Evolutionary conservation across 1,139 yeast species (phyloP).

Genomic region (Kodamaea suecica): DNA sequence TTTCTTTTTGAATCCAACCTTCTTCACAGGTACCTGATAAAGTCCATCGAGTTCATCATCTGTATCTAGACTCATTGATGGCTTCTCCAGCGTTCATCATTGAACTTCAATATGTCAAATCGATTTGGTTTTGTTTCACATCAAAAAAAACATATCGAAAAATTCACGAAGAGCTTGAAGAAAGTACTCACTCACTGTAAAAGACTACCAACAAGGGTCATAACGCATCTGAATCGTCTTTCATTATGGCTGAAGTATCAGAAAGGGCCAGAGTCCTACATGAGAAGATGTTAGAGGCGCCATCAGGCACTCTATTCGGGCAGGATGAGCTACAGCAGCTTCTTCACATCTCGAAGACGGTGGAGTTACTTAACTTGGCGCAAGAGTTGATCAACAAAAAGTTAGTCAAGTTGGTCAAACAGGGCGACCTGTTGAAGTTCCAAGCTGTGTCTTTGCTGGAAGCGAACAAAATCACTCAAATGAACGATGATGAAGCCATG

Average conservation of each 20-base stretch:
- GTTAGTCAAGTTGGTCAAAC: conserved; percentile 64
- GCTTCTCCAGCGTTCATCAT: too few species aligned
- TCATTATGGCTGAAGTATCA: conserved; percentile 27
- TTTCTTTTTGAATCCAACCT: conserved; percentile 23
- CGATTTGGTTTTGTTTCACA: background rate
- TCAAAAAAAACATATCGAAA: too few species aligned
- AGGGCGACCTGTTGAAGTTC: conserved; percentile 65
- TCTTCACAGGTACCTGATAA: conserved; percentile 8
- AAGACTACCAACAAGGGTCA: background rate
- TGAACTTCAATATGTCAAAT: background rate
- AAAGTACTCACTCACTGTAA: background rate
- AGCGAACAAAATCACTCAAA: conserved; percentile 66
- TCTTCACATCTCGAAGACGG: conserved; percentile 30
- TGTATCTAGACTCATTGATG: background rate
- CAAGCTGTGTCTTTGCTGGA: conserved; percentile 67
- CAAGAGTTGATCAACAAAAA: conserved; percentile 67
- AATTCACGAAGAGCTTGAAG: too few species aligned
- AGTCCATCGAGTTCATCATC: conserved; percentile 19
- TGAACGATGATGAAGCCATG: conserved; percentile 88
- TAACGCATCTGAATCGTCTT: background rate
- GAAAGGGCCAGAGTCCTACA: conserved; percentile 57
- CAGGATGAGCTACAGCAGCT: conserved; percentile 59
- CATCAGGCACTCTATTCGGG: conserved; percentile 45
- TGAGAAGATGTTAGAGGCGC: conserved; percentile 52
- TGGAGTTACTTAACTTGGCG: conserved; percentile 54